phyloP scores from a whole-genome alignment of 2,329 filamentous ascomycete species.

The Fusarium sp. region DNA sequence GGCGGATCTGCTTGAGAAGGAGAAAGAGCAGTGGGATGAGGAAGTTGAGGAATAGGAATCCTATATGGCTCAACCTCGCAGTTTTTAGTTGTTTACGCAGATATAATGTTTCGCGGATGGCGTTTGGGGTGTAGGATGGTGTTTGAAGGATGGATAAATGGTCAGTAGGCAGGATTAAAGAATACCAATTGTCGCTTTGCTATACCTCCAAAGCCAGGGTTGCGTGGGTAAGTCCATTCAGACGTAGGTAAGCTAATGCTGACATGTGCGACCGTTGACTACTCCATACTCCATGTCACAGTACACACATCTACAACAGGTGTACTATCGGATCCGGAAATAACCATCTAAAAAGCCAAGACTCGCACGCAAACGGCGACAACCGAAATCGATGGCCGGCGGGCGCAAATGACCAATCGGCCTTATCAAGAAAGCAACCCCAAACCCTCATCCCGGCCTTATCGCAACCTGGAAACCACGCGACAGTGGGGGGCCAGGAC shows the following conservation, averaged over 20 bases:
- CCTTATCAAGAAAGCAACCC: slow-evolving; percentile 5
- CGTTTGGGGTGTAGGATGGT: slow-evolving; percentile 29
- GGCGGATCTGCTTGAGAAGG: slow-evolving; percentile 78
- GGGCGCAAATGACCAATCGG: slow-evolving; percentile 12
- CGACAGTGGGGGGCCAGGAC: neutral
- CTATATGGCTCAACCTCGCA: slow-evolving; percentile 20
- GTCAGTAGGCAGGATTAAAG: slow-evolving; percentile 2
- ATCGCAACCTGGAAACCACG: slow-evolving; percentile 7
- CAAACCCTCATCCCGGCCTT: neutral
- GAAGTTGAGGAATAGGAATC: slow-evolving; percentile 71
- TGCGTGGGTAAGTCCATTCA: neutral
- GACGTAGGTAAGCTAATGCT: neutral
- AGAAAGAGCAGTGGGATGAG: slow-evolving; percentile 85
- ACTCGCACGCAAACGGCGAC: neutral
- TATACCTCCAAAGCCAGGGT: neutral
- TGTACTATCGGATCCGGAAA: neutral
- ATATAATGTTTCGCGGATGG: slow-evolving; percentile 19
- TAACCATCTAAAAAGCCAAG: neutral
- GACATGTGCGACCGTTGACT: neutral
- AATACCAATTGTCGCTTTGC: slow-evolving; percentile 19
- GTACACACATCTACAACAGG: neutral
- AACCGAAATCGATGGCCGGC: neutral
- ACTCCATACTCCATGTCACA: neutral
- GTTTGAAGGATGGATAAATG: slow-evolving; percentile 18
- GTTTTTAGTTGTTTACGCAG: neutral